Conservation (phyloP, 768 basidiomycete species). For the Agrocybe praecox region DNA sequence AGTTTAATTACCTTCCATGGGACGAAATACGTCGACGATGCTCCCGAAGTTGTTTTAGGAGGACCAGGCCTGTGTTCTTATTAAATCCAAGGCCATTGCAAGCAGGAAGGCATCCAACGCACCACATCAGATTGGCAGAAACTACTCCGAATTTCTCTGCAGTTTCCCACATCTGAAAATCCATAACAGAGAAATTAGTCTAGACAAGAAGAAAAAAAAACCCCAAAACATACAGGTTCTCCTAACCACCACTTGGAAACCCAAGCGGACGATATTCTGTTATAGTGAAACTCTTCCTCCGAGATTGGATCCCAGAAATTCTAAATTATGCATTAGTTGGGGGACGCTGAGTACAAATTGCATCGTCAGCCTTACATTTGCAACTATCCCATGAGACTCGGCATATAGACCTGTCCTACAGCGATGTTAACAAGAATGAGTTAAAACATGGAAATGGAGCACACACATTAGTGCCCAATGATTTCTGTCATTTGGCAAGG, state of each 20-base stretch:
- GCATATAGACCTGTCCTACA: conserved; percentile 86
- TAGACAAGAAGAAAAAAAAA: neutral
- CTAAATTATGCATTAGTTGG: conserved; percentile 33
- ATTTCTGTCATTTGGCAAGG: conserved; percentile 50
- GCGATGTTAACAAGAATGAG: neutral
- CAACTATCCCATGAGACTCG: conserved; percentile 90
- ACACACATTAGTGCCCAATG: conserved; percentile 87
- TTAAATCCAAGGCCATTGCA: neutral
- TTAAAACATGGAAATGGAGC: neutral
- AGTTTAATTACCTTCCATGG: conserved; percentile 66
- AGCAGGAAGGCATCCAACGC: conserved; percentile 23
- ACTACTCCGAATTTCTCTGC: conserved; percentile 70
- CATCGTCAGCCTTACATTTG: conserved; percentile 54
- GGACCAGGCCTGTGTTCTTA: conserved; percentile 73
- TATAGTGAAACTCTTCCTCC: conserved; percentile 71
- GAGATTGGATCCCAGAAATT: conserved; percentile 85
- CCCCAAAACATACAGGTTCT: conserved; percentile 63
- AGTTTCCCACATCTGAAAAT: conserved; percentile 85
- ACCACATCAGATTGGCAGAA: conserved; percentile 95
- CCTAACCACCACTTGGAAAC: conserved; percentile 84
- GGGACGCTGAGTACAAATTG: neutral
- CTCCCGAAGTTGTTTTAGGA: conserved; percentile 64
- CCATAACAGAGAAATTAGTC: neutral
- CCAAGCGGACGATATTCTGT: conserved; percentile 60
- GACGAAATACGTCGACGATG: conserved; percentile 71